phyloP scores from a whole-genome alignment of 78 protist species.

The Polysphondylium violaceum region DNA sequence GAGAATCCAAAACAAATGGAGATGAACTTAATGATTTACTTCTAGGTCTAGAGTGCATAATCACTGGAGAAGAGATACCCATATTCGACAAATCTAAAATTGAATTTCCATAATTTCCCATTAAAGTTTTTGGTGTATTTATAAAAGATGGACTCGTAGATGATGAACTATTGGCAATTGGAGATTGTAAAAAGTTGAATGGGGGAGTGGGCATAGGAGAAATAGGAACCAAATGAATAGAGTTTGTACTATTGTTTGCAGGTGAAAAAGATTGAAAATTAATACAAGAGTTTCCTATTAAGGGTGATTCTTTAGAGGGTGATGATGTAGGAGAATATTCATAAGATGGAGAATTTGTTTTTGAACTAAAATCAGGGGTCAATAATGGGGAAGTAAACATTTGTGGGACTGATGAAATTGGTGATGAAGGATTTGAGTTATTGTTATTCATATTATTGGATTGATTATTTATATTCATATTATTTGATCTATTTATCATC shows the following conservation, averaged over 20 bases:
- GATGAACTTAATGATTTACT: constrained; percentile 38
- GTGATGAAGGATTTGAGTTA: constrained; percentile 5
- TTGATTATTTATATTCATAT: background rate
- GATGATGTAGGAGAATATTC: background rate
- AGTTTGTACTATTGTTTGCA: constrained; percentile 5
- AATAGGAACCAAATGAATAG: background rate
- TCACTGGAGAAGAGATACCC: constrained; percentile 13
- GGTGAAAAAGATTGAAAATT: background rate
- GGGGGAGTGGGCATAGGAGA: background rate
- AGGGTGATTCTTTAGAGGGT: background rate
- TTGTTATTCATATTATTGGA: background rate
- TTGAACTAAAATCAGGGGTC: constrained; percentile 2
- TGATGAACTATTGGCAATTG: background rate
- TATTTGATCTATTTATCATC: background rate
- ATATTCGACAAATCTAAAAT: constrained; percentile 46
- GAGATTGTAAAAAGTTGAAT: background rate
- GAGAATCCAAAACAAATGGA: constrained; percentile 7
- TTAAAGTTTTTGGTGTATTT: background rate
- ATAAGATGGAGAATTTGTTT: background rate
- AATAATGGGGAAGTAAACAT: constrained; percentile 21
- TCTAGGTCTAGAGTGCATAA: constrained; percentile 24
- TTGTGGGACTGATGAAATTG: constrained; percentile 15
- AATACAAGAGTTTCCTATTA: background rate
- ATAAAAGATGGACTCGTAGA: background rate
- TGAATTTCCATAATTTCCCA: background rate